Conservation (phyloP, 768 basidiomycete species). For the Neoboletus magnificus region DNA sequence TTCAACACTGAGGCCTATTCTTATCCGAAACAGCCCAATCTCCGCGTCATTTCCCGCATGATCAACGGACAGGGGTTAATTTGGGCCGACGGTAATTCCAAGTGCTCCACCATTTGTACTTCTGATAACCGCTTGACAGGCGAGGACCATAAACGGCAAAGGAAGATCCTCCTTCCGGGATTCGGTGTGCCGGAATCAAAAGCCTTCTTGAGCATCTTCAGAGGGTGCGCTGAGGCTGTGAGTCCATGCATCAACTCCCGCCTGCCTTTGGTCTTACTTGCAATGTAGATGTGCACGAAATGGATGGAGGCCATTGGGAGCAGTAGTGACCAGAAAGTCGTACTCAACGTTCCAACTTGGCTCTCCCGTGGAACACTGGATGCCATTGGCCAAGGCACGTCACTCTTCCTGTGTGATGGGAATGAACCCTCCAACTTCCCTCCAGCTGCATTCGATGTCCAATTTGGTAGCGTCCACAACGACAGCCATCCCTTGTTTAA, state of each 20-base stretch:
- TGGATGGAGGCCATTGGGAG: slow-evolving; percentile 22
- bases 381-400: slow-evolving; percentile 47
- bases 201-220: slow-evolving; percentile 49
- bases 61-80: slow-evolving; percentile 34
- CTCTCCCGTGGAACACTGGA: slow-evolving; percentile 47
- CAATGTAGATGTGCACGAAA: slow-evolving; percentile 18
- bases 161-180: slow-evolving; percentile 53
- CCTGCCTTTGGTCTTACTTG: not conserved
- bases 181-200: slow-evolving; percentile 52
- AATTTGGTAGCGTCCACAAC: slow-evolving; percentile 32
- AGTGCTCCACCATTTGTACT: slow-evolving; percentile 6
- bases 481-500: slow-evolving; percentile 8
- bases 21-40: slow-evolving; percentile 37
- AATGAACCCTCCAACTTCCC: not conserved
- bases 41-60: slow-evolving; percentile 15
- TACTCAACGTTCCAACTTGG: slow-evolving; percentile 28
- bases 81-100: slow-evolving; percentile 40
- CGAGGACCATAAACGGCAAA: slow-evolving; percentile 50
- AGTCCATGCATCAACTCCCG: not conserved
- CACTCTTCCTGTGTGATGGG: not conserved
- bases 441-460: slow-evolving; percentile 48
- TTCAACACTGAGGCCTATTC: slow-evolving; percentile 42
- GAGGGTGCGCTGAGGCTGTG: slow-evolving; percentile 32
- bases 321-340: slow-evolving; percentile 6
- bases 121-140: slow-evolving; percentile 16